phyloP scores from a whole-genome alignment of 2,329 filamentous ascomycete species.

The Celoporthe dispersa region DNA sequence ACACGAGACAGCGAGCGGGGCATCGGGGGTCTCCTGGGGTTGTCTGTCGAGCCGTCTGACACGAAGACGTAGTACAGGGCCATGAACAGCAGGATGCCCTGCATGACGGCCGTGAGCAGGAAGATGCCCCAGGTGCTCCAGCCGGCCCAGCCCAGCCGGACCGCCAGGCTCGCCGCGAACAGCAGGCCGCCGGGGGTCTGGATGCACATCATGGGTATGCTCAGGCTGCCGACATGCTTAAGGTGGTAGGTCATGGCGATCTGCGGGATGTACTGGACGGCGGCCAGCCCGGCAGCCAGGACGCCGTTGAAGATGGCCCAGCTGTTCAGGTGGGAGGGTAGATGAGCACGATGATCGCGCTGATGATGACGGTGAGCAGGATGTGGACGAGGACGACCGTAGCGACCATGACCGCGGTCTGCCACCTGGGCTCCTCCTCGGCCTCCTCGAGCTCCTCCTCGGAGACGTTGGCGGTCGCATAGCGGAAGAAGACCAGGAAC shows the following conservation, averaged over 20 bases:
- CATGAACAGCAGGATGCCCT: constrained; percentile 80
- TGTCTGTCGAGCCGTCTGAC: constrained; percentile 35
- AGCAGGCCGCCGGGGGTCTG: constrained; percentile 92
- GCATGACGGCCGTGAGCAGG: constrained; percentile 81
- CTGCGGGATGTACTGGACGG: constrained; percentile 92
- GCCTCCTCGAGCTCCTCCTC: constrained; percentile 50
- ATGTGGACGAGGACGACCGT: constrained; percentile 75
- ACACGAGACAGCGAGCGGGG: constrained; percentile 49
- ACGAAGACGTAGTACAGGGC: constrained; percentile 75
- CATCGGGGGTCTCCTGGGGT: constrained; percentile 44
- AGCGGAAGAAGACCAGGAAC: constrained; percentile 93
- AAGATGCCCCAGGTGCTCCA: constrained; percentile 98
- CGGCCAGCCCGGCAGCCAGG: constrained; percentile 76
- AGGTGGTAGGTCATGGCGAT: constrained; percentile 89
- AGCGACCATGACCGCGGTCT: constrained; percentile 78
- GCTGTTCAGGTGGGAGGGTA: constrained; percentile 64
- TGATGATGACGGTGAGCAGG: constrained; percentile 70
- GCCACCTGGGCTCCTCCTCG: constrained; percentile 68
- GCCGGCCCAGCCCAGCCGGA: constrained; percentile 76
- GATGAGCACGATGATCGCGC: constrained; percentile 68
- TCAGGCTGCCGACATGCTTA: constrained; percentile 86
- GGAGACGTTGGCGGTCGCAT: constrained; percentile 56
- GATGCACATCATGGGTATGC: constrained; percentile 97
- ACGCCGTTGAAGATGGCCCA: constrained; percentile 90
- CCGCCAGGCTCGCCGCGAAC: constrained; percentile 83